These are phyloP conservation scores for Clitopilus hobsonii DNA, from an alignment of 768 basidiomycete species.

Conservation along the genomic window DNA sequence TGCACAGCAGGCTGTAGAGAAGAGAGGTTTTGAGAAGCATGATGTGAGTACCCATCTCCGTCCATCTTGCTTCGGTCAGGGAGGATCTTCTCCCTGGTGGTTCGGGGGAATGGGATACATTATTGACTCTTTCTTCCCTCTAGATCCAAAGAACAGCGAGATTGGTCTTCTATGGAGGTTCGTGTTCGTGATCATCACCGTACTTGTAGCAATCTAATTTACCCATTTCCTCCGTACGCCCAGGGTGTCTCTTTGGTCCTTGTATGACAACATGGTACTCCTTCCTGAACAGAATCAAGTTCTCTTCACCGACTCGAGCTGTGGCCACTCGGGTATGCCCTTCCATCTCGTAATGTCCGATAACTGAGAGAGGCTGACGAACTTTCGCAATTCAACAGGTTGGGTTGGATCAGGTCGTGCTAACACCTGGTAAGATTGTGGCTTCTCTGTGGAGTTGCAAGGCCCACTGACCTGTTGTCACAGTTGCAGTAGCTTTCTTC, in stretches of 20 bases:
- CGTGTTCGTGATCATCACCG: too few species aligned
- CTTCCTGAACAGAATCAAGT: conserved; percentile 65
- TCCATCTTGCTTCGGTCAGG: neutral
- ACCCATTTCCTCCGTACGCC: too few species aligned
- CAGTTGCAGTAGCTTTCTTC: conserved; percentile 45
- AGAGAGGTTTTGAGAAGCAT: conserved; percentile 56
- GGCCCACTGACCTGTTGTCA: neutral
- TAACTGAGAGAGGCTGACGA: neutral
- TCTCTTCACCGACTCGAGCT: conserved; percentile 53
- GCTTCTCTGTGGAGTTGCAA: neutral
- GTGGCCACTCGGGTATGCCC: conserved; percentile 56
- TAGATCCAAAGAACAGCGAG: conserved; percentile 60
- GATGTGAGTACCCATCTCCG: conserved; percentile 48
- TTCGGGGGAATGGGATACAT: too few species aligned
- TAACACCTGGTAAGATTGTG: conserved; percentile 56
- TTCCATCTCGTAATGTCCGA: neutral
- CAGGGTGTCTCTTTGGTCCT: conserved; percentile 75
- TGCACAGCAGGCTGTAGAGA: conserved; percentile 83
- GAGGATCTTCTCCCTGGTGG: neutral
- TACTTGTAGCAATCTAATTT: too few species aligned
- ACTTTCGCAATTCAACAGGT: conserved; percentile 41
- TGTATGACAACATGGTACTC: conserved; percentile 80
- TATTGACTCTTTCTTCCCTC: neutral
- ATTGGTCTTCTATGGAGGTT: conserved; percentile 71
- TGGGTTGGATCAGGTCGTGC: conserved; percentile 74